phyloP scores from a whole-genome alignment of 768 basidiomycete species.

The Tremella mesenterica region DNA sequence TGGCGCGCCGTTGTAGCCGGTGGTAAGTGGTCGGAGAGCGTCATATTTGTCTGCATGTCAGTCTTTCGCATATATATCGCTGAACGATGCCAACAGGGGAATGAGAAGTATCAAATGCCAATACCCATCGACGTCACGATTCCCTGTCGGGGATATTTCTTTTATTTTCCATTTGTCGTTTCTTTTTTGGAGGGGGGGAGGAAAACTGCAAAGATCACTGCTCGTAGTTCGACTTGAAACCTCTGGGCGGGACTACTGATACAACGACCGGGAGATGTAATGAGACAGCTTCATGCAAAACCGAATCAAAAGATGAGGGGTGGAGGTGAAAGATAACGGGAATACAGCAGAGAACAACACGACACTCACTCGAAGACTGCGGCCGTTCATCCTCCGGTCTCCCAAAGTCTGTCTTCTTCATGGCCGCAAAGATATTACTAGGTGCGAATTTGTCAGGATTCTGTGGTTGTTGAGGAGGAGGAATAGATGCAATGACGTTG shows the following conservation, averaged over 20 bases:
- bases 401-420: slow-evolving; percentile 45
- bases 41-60: slow-evolving; percentile 45
- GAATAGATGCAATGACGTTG: slow-evolving; percentile 43
- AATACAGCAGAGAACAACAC: not conserved
- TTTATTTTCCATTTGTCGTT: too few relatives aligned
- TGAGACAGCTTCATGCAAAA: not conserved
- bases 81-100: too few relatives aligned
- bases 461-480: slow-evolving; percentile 18
- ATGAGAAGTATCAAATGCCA: too few relatives aligned
- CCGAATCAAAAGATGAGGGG: too few relatives aligned
- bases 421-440: slow-evolving; percentile 47
- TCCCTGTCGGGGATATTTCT: too few relatives aligned
- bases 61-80: too few relatives aligned
- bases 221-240: too few relatives aligned
- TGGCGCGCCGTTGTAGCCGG: slow-evolving; percentile 41
- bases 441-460: slow-evolving; percentile 44
- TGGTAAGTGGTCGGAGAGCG: slow-evolving; percentile 43
- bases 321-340: too few relatives aligned
- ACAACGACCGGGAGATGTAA: too few relatives aligned
- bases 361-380: slow-evolving; percentile 41
- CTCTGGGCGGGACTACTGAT: too few relatives aligned
- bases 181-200: too few relatives aligned
- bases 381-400: slow-evolving; percentile 41
- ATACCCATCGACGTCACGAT: not conserved
- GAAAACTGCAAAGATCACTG: too few relatives aligned